Base-by-base conservation (phyloP, 352 stramenopile genomes). In the Globisporangium nagaii region DNA sequence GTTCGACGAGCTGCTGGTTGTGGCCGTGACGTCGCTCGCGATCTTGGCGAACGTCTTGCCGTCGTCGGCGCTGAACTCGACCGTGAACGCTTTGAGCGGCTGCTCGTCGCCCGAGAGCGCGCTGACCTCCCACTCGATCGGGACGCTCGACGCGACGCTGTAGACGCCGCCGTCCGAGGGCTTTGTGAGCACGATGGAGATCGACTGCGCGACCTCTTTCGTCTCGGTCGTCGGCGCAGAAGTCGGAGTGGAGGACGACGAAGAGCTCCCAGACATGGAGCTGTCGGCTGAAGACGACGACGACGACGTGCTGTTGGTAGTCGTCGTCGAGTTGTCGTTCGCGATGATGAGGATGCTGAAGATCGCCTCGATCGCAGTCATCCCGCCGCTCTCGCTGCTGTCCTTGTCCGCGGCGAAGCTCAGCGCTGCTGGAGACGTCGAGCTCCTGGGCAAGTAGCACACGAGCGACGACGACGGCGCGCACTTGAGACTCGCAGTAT, bases 31-130 rank as follows among this genome's bases (percentile, higher is more conserved):
- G n/a, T 52, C 60, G 5, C 44, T 30, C 13, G 65, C 62, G 20
- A 80, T 75, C 1, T 43, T 62, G n/a, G 56, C 22, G 36, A 86
- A 83, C 11, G 39, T 47, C 10, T 34, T 40, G 0, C 60, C 40
- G 45, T 66, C 68, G 49, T 86, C 68, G 37, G 59, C 57, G 13
- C 70, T 83, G 41, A 86, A 86, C 32, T 81, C 72, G 22, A 86
- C 58, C 19, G 58, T 47, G 30, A 86, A 71, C 11, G 39, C 51
- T 24, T 65, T 22, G 15, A 79, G 43, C 12, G 30, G 59, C 15
- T 62, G 58, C 19, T 70, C 44, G 5, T 37, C 41, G 15, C 65
- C 68, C 10, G 60, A 62, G 6, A 70, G 25, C 13, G 61, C 40
- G 6, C 52, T 39, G 6, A 86, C 41, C n/a, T 62, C 47, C 75